A percentile compares a stretch with the other conserved stretches of the same genome.
Evolutionary conservation across 305 asterid species (phyloP).

Genomic region (Euphrasia arctica): DNA sequence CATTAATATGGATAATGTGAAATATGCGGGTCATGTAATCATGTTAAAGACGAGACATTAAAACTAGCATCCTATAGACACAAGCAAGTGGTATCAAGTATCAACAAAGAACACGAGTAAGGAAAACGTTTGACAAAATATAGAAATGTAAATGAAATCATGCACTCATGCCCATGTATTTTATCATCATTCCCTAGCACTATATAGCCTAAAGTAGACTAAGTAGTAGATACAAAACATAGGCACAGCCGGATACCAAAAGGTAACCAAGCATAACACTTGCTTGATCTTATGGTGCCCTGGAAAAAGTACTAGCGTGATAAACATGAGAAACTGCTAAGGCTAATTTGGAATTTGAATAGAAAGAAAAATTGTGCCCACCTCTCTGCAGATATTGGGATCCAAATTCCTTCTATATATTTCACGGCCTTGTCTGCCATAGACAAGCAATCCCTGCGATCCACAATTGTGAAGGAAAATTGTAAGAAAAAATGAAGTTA

Average conservation of each 20-base stretch:
- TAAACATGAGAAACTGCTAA: constrained; percentile 6
- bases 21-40: background rate
- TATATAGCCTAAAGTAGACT: background rate
- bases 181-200: constrained; percentile 5
- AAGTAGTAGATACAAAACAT: constrained; percentile 3
- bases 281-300: constrained; percentile 11
- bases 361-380: constrained; percentile 29
- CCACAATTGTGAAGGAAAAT: constrained; percentile 22
- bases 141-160: too few relatives aligned
- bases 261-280: constrained; percentile 8
- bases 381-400: constrained; percentile 76
- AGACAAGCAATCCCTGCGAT: constrained; percentile 92
- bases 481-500: constrained; percentile 19
- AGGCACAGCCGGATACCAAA: constrained; percentile 10
- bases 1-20: constrained; percentile 1
- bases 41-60: constrained; percentile 13
- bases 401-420: constrained; percentile 79
- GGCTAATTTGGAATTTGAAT: constrained; percentile 18
- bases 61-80: constrained; percentile 12
- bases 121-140: too few relatives aligned
- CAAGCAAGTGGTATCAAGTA: background rate
- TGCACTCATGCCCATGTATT: background rate
- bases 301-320: constrained; percentile 3
- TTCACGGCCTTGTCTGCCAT: constrained; percentile 93
- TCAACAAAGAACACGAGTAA: too few relatives aligned